Percentiles rank a stretch among this genome's conserved stretches.
phyloP scores from a whole-genome alignment of 2,329 filamentous ascomycete species.

The Lachnellula occidentalis region DNA sequence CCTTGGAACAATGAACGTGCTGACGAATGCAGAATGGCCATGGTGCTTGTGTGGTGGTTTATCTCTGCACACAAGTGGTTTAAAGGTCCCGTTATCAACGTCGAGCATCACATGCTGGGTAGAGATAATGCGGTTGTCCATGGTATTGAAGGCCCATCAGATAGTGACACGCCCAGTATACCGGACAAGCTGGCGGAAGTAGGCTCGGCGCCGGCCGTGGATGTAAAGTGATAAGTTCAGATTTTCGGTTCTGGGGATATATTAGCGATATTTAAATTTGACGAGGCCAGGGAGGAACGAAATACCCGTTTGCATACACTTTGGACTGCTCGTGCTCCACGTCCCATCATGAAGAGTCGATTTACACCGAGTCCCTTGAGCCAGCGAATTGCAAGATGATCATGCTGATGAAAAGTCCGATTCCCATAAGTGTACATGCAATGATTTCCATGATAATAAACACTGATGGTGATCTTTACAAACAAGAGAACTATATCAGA shows the following conservation, averaged over 20 bases:
- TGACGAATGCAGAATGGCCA: slow-evolving; percentile 40
- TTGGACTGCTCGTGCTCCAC: too few species aligned
- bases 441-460: slow-evolving; percentile 12
- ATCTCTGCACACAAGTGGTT: slow-evolving; percentile 60
- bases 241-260: neutral
- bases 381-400: slow-evolving; percentile 14
- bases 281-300: neutral
- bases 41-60: slow-evolving; percentile 53
- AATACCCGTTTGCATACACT: neutral
- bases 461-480: neutral
- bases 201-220: slow-evolving; percentile 1
- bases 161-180: slow-evolving; percentile 11
- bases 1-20: neutral
- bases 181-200: slow-evolving; percentile 19
- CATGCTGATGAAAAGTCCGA: slow-evolving; percentile 16
- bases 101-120: slow-evolving; percentile 39
- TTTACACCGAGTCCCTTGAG: neutral
- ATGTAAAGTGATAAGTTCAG: slow-evolving; percentile 8
- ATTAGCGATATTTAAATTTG: neutral
- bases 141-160: slow-evolving; percentile 19
- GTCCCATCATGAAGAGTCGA: too few species aligned
- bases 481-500: too few species aligned
- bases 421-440: slow-evolving; percentile 14
- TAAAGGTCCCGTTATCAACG: slow-evolving; percentile 59
- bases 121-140: slow-evolving; percentile 21